A percentile compares a stretch with the other conserved stretches of the same genome.
phyloP scores from a whole-genome alignment of 75 land plant species.

The Pinus tabuliformis region DNA sequence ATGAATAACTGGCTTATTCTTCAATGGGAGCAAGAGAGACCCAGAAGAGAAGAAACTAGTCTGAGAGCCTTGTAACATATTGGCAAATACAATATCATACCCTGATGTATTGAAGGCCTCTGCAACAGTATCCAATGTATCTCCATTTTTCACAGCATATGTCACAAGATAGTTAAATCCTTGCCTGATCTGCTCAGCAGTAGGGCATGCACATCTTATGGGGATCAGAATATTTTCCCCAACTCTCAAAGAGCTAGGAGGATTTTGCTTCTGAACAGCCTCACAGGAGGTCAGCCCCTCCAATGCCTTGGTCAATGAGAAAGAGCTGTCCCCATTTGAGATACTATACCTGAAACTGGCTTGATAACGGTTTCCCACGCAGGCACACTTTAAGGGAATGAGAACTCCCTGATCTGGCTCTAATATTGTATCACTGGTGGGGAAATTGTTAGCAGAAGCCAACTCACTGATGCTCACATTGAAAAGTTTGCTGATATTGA shows the following conservation, averaged over 20 bases:
- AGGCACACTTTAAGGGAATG: slow-evolving; percentile 58
- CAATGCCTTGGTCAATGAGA: neutral
- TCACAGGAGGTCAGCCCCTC: slow-evolving; percentile 22
- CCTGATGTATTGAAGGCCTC: slow-evolving; percentile 8
- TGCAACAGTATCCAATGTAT: slow-evolving; percentile 12
- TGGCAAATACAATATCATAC: slow-evolving; percentile 14
- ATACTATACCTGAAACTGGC: slow-evolving; percentile 42
- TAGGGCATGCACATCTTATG: slow-evolving; percentile 42
- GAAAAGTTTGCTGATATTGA: slow-evolving; percentile 42
- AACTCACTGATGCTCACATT: slow-evolving; percentile 23
- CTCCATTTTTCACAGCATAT: slow-evolving; percentile 16
- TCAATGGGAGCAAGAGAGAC: slow-evolving; percentile 55
- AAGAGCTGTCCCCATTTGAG: slow-evolving; percentile 51
- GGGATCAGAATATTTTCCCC: slow-evolving; percentile 19
- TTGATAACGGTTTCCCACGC: slow-evolving; percentile 42
- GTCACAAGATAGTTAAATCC: slow-evolving; percentile 26
- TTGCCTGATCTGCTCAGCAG: slow-evolving; percentile 17
- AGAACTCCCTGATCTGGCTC: slow-evolving; percentile 36
- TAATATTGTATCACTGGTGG: slow-evolving; percentile 14
- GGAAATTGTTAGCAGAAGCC: slow-evolving; percentile 29
- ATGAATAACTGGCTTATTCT: slow-evolving; percentile 18
- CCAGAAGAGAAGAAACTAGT: slow-evolving; percentile 12
- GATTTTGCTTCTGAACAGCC: slow-evolving; percentile 28
- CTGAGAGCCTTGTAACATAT: neutral
- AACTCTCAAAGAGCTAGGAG: slow-evolving; percentile 3